Evolutionary conservation across 768 basidiomycete genomes (phyloP), one percentile per base, ranked within the genome.

Genomic region (Lentinula sp.): DNA sequence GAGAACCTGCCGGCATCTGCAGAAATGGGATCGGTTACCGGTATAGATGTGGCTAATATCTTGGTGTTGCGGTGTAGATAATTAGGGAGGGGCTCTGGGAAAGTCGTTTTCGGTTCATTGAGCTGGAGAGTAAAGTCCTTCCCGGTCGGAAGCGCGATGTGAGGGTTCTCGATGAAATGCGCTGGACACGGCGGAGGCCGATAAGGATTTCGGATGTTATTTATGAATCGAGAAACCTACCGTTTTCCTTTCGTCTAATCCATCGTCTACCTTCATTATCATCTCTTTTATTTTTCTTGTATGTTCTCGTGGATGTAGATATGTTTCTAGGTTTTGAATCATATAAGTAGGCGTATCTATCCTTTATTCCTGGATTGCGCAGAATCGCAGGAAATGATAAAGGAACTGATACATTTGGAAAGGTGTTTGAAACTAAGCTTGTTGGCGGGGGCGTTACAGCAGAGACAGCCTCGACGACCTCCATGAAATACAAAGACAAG

Each of bases 231-330:
- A 16, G 28, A 8, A 15, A 72, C 80, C 56, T 51, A 91, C 91
- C 85, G 58, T 93, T 93, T 65, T 91, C 90, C 66, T 84, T 89
- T 18, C 91, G 81, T 64, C 89, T 74, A 4, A 85, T 72, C 86
- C 86, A 90, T 37, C 89, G 86, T 71, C 89, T 92, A 39, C 91
- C 91, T 64, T 90, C 87, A 55, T 84, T 86, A 54, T 86, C 84
- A 60, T 81, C 81, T 57, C 85, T 74, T 60, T 65, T 69, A 42
- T 73, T 77, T 66, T 80, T 83, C 72, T 75, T 84, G 28, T 62
- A 48, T 43, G 60, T 56, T 18, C 2, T 65, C 53, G 18, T 43
- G 63, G 54, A 37, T 63, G 63, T 43, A 66, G 63, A 49, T 62
- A 67, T 57, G 35, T 46, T 20, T 39, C 23, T 65, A 57, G 53